Evolutionary conservation across 768 basidiomycete genomes (phyloP).

Genomic region (Russula brevipes): DNA sequence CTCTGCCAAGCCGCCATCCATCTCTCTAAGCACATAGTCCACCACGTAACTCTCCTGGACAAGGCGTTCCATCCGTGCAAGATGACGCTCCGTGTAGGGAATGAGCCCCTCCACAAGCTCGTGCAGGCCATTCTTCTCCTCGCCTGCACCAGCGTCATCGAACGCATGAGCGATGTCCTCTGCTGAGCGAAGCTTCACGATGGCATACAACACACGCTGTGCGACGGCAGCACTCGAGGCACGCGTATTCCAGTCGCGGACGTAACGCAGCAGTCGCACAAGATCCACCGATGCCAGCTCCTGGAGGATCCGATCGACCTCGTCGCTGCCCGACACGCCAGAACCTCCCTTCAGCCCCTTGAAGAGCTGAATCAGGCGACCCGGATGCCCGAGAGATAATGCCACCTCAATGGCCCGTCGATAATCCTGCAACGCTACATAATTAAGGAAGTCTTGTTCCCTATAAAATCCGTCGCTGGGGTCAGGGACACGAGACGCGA

Average conservation of each 20-base stretch:
- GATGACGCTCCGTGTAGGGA: slow-evolving; percentile 93
- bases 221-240: slow-evolving; percentile 83
- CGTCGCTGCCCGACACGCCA: slow-evolving; percentile 55
- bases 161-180: slow-evolving; percentile 74
- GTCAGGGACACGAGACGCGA: not conserved
- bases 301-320: slow-evolving; percentile 79
- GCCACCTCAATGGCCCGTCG: slow-evolving; percentile 87
- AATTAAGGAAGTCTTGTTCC: slow-evolving; percentile 95
- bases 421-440: slow-evolving; percentile 82
- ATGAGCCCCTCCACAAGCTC: slow-evolving; percentile 82
- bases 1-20: slow-evolving; percentile 54
- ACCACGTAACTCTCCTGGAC: slow-evolving; percentile 95
- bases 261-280: slow-evolving; percentile 71
- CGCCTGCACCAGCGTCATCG: slow-evolving; percentile 12
- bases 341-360: slow-evolving; percentile 44
- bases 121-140: slow-evolving; percentile 39
- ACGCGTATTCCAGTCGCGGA: slow-evolving; percentile 92
- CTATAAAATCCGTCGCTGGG: slow-evolving; percentile 38
- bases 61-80: slow-evolving; percentile 74
- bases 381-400: slow-evolving; percentile 89
- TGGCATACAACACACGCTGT: slow-evolving; percentile 74
- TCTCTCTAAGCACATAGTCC: slow-evolving; percentile 82
- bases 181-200: slow-evolving; percentile 70
- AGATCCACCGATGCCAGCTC: slow-evolving; percentile 70
- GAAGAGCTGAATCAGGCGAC: slow-evolving; percentile 78